Evolutionary conservation across 2,329 filamentous ascomycete genomes (phyloP), one percentile per base, ranked within the genome.

Genomic region (Claviceps africana): DNA sequence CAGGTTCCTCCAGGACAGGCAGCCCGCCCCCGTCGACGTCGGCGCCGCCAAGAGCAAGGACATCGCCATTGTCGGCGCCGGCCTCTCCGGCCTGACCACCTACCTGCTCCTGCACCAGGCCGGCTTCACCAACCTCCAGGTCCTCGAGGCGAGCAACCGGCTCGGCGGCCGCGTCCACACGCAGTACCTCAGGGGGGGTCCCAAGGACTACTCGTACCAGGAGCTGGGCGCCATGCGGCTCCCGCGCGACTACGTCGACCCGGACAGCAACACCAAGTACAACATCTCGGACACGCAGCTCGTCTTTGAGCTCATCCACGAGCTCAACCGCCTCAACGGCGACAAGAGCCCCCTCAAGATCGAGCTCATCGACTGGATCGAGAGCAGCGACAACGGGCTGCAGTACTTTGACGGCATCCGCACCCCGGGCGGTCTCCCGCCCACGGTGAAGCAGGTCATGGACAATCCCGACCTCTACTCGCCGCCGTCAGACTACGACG

Each of bases 201-300:
- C 79, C 0, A 74, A 76, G 21, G 72, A 83, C 55, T 84, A 85
- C 59, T 79, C 81, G 21, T 85, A 85, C 61, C 80, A 84, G 58
- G 82, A 84, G 60, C 74, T 74, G 77, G 82, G 82, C 0, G 78
- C 80, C 0, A 84, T 85, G 80, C 69, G 81, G 2, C 79, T 85
- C 56, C 81, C 82, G 0, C 69, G 76, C 17, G 72, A 70, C 2
- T 72, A 77, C 56, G 61, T 72, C 2, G 71, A 72, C 30, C 71
- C 72, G 3, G 68, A 69, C 21, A 72, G 70, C n/a, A 47, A 47
- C 4, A 79, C 81, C 58, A 82, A 76, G 0, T 67, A 69, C 56
- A 73, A 79, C 54, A 79, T 84, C 56, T 73, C 75, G 9, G 82
- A 85, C 57, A 80, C 83, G 59, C 72, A 78, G 55, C 71, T 85